Percentiles rank a stretch among this genome's conserved stretches.
phyloP scores from a whole-genome alignment of 805 yeast genomes.

The Vanderwaltozyma verrucispora region DNA sequence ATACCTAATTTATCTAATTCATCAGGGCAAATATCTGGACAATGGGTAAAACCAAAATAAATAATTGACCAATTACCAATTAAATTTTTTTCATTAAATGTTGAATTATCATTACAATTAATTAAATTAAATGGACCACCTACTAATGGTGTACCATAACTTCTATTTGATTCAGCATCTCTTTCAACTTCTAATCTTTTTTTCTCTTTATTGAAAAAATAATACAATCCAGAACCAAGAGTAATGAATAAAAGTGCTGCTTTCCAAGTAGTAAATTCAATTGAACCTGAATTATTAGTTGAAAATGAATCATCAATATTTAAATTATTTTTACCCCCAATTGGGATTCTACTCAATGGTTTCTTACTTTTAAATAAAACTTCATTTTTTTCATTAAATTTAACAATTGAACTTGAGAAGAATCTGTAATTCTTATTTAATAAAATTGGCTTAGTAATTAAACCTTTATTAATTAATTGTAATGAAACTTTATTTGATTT shows the following conservation, averaged over 20 bases:
- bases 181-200: constrained; percentile 60
- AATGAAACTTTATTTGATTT: no score
- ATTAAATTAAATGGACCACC: constrained; percentile 81
- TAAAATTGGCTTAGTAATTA: no score
- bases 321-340: constrained; percentile 40
- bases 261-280: constrained; percentile 80
- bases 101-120: constrained; percentile 53
- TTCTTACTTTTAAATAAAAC: constrained; percentile 1
- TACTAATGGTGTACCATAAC: constrained; percentile 83
- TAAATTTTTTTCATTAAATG: constrained; percentile 69
- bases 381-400: neutral
- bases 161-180: constrained; percentile 77
- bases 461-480: no score
- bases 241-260: constrained; percentile 57
- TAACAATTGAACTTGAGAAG: neutral
- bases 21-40: constrained; percentile 98
- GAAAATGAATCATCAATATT: constrained; percentile 14
- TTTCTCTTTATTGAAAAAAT: constrained; percentile 66
- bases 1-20: constrained; percentile 85
- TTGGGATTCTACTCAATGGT: constrained; percentile 71
- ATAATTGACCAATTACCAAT: constrained; percentile 70
- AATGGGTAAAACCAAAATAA: constrained; percentile 95
- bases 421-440: neutral
- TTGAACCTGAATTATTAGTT: constrained; percentile 26
- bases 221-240: constrained; percentile 64